A percentile compares a stretch with the other conserved stretches of the same genome.
Evolutionary conservation across 768 basidiomycete species (phyloP).

Genomic region (Fistulinella prunicolor): DNA sequence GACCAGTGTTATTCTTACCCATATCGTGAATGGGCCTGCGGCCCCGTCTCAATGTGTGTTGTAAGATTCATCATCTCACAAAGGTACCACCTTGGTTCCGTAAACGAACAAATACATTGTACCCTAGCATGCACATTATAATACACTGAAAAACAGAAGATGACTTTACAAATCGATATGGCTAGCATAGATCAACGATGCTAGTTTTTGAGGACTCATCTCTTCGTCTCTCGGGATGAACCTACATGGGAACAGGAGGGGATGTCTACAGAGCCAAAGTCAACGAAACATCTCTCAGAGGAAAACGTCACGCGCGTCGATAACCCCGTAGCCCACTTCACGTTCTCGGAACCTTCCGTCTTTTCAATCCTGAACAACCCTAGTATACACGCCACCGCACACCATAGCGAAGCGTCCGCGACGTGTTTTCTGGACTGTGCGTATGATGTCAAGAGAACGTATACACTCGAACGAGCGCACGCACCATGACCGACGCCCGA

Average conservation of each 20-base stretch:
- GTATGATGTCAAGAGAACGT: too few species aligned
- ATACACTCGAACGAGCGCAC: neutral
- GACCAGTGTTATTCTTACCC: too few species aligned
- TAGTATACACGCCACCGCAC: slow-evolving; percentile 19
- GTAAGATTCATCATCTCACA: too few species aligned
- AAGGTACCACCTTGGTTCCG: too few species aligned
- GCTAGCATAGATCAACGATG: slow-evolving; percentile 12
- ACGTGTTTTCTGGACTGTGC: slow-evolving; percentile 20
- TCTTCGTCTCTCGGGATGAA: slow-evolving; percentile 14
- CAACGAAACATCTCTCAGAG: neutral
- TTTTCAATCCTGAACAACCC: slow-evolving; percentile 16
- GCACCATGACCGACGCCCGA: slow-evolving; percentile 23
- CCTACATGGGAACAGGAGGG: slow-evolving; percentile 16
- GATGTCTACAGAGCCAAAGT: slow-evolving; percentile 6
- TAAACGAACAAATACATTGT: too few species aligned
- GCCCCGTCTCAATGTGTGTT: too few species aligned
- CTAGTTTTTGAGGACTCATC: slow-evolving; percentile 14
- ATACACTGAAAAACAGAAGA: too few species aligned
- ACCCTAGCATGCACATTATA: too few species aligned
- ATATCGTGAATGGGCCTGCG: too few species aligned
- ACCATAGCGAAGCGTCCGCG: slow-evolving; percentile 23
- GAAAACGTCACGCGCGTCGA: slow-evolving; percentile 1
- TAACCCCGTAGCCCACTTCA: slow-evolving; percentile 19
- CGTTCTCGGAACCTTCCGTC: slow-evolving; percentile 12
- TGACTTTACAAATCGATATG: slow-evolving; percentile 5